Percentiles rank a stretch among this genome's conserved stretches.
Conservation (phyloP, 1,284 basidiomycete species). For the Serendipita sp. region DNA sequence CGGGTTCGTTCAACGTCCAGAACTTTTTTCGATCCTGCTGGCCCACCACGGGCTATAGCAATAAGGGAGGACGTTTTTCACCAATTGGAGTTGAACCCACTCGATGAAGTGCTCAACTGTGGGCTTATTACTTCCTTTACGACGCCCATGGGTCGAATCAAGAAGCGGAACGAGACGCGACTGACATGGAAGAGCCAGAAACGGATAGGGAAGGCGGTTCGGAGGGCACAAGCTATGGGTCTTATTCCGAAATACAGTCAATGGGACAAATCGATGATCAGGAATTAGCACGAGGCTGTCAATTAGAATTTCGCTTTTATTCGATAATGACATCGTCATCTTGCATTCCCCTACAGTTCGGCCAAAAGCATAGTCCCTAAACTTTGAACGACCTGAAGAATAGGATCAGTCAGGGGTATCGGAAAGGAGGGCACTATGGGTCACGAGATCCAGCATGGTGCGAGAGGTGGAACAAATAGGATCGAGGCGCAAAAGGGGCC, state of each 20-base stretch:
- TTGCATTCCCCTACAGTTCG: slow-evolving; percentile 41
- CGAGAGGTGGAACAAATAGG: background rate
- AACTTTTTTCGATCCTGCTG: background rate
- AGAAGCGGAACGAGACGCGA: slow-evolving; percentile 50
- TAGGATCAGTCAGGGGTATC: background rate
- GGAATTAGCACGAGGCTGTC: background rate
- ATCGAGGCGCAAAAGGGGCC: background rate
- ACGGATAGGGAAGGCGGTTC: slow-evolving; percentile 72
- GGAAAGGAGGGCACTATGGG: background rate
- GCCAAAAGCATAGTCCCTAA: slow-evolving; percentile 83
- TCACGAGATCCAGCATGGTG: background rate
- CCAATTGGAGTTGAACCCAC: slow-evolving; percentile 51
- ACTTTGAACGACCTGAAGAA: slow-evolving; percentile 62
- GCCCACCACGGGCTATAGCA: slow-evolving; percentile 1
- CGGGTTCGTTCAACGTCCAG: background rate
- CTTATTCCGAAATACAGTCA: slow-evolving; percentile 40
- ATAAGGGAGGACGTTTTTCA: slow-evolving; percentile 47
- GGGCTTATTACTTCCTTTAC: slow-evolving; percentile 54
- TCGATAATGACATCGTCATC: background rate
- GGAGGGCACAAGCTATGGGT: slow-evolving; percentile 87
- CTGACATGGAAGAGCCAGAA: slow-evolving; percentile 77
- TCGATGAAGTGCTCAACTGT: slow-evolving; percentile 55
- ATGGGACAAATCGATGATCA: slow-evolving; percentile 4
- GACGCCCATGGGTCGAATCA: slow-evolving; percentile 78
- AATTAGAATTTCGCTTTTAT: too few species aligned